Conservation (phyloP, 2,329 filamentous ascomycete species). For the Teratosphaeria viscida region DNA sequence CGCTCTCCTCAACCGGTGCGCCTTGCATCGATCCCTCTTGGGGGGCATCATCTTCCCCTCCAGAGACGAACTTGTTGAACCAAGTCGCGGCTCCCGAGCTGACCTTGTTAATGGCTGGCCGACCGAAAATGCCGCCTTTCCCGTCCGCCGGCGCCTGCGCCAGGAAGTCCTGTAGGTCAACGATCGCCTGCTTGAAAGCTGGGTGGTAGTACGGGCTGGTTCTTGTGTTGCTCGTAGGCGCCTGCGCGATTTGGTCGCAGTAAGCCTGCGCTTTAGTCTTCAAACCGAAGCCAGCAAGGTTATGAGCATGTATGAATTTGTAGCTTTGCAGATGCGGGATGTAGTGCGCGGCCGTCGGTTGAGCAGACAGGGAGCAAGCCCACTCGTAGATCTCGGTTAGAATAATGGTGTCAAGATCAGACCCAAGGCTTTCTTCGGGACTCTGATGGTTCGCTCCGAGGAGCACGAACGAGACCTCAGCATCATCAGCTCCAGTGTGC, state of each 20-base stretch:
- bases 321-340: slow-evolving; percentile 80
- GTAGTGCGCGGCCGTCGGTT: slow-evolving; percentile 13
- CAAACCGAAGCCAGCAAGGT: slow-evolving; percentile 73
- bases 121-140: slow-evolving; percentile 71
- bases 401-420: slow-evolving; percentile 76
- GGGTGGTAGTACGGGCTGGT: slow-evolving; percentile 78
- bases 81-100: slow-evolving; percentile 82
- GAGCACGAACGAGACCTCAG: slow-evolving; percentile 66
- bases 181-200: slow-evolving; percentile 61
- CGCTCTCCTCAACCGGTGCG: neutral
- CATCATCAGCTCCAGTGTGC: slow-evolving; percentile 76
- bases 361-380: slow-evolving; percentile 53
- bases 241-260: slow-evolving; percentile 68
- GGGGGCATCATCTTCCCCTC: slow-evolving; percentile 61
- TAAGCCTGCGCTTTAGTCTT: slow-evolving; percentile 80
- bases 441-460: slow-evolving; percentile 73
- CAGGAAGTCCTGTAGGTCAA: slow-evolving; percentile 73
- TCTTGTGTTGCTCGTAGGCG: slow-evolving; percentile 71
- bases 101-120: slow-evolving; percentile 91
- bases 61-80: slow-evolving; percentile 93
- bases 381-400: slow-evolving; percentile 97
- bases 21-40: slow-evolving; percentile 38
- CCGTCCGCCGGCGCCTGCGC: slow-evolving; percentile 64
- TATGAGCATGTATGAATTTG: slow-evolving; percentile 79
- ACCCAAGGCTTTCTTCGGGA: slow-evolving; percentile 53